Base-by-base conservation (phyloP, 2,329 filamentous ascomycete species). In the Ascochyta clinopodiicola region DNA sequence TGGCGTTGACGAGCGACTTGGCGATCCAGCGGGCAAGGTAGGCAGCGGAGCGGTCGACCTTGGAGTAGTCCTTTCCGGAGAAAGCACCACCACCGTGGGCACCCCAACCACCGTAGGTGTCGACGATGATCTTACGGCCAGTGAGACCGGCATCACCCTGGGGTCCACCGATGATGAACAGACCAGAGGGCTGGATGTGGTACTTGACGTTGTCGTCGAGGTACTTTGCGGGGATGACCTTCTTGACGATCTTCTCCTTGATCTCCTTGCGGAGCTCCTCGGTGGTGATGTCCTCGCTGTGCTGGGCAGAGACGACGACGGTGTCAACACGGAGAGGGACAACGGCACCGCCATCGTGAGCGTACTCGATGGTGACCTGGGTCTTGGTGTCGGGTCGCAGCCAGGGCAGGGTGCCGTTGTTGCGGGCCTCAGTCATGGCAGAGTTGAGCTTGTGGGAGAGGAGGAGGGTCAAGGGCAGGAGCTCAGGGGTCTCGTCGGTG, bases 11-110 rank as follows among this genome's bases (percentile, higher is more conserved):
- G 65, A 99, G 87, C 37, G 95, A 99, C 87, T 99, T 99, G 82
- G 95, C 95, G 79, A 99, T 93, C 95, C 95, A 99, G 78, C 95
- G 92, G 69, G 86, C 93, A 70, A 98, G 88, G 84, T 99, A 99
- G 75, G 95, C 95, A 67, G 95, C 95, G 49, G 95, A 98, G 73
- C 95, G 91, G 79, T 99, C 95, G 81, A 99, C 95, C 88, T 99
- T 99, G 86, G 92, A 97, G 88, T 97, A 99, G 81, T 99, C 95
- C 89, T 99, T 99, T 75, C 95, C 95, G 74, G 95, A 98, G 90
- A 99, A 99, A 80, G 95, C 95, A 89, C 95, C 95, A 85, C 95
- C 95, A 86, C 95, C 95, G 86, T 99, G 95, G 72, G 95, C 95
- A 83, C 95, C 95, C 95, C 95, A 98, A 75, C 95, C 95, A 84